Conservation (phyloP, 192 early-diverging fungal species). For the Coemansia sp. region DNA sequence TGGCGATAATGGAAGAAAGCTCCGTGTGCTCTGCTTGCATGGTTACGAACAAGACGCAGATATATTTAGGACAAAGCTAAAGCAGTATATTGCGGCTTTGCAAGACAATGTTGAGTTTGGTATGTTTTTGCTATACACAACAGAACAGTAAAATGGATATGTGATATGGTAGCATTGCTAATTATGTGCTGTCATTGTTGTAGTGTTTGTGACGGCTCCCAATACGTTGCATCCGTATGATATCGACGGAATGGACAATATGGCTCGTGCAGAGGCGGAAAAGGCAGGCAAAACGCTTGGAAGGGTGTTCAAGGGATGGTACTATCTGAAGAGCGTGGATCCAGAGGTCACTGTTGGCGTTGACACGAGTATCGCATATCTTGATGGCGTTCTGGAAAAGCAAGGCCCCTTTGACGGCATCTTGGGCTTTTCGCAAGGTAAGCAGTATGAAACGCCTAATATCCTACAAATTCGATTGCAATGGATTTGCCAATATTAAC, state of each 20-base stretch:
- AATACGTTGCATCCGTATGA: conserved; percentile 45
- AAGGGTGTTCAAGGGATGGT: conserved; percentile 33
- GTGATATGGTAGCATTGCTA: too few relatives aligned
- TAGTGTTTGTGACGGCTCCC: conserved; percentile 48
- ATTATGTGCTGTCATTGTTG: too few relatives aligned
- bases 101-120: conserved; percentile 41
- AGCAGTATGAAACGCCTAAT: not conserved
- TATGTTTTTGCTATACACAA: conserved; percentile 4
- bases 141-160: too few relatives aligned
- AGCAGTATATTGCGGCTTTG: conserved; percentile 20
- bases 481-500: too few relatives aligned
- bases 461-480: not conserved
- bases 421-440: conserved; percentile 51
- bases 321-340: conserved; percentile 26
- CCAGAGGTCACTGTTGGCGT: conserved; percentile 35
- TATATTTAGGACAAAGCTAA: conserved; percentile 43
- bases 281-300: conserved; percentile 20
- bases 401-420: conserved; percentile 53
- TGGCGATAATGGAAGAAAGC: conserved; percentile 3
- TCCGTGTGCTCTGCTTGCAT: conserved; percentile 52
- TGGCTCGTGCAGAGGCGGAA: conserved; percentile 23
- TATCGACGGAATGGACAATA: conserved; percentile 37
- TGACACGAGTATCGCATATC: conserved; percentile 28
- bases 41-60: conserved; percentile 51
- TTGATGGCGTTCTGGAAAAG: conserved; percentile 21